A percentile compares a stretch with the other conserved stretches of the same genome.
Conservation (phyloP, 1,284 basidiomycete genomes). For the Inonotus obliquus region DNA sequence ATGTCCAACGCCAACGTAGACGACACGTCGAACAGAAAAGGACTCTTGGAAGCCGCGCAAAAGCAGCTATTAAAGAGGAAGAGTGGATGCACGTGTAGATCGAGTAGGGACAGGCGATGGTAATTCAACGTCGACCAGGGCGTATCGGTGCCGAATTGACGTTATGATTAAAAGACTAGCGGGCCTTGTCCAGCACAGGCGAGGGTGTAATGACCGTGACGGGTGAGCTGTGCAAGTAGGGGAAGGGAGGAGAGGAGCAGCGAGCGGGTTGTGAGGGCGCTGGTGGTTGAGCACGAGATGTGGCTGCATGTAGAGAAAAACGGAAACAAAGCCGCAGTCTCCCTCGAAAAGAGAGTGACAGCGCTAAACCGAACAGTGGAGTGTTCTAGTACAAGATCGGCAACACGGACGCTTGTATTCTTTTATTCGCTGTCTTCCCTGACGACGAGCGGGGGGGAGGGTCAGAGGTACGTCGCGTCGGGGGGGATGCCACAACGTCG, state of each 20-base stretch:
- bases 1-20: no score
- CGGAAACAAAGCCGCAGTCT: background rate
- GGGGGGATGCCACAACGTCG: background rate
- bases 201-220: background rate
- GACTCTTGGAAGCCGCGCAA: no score
- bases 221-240: background rate
- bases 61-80: no score
- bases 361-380: conserved; percentile 1
- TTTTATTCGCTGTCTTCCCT: background rate
- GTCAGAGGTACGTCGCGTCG: background rate
- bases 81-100: background rate
- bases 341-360: background rate
- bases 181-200: conserved; percentile 10
- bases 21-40: no score
- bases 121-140: no score
- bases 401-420: background rate
- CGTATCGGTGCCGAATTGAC: background rate
- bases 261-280: background rate
- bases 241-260: background rate
- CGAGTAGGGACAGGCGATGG: background rate
- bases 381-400: background rate
- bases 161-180: background rate
- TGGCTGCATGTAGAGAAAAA: background rate
- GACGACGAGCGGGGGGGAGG: background rate
- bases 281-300: background rate